Percentiles rank a stretch among this genome's conserved stretches.
Conservation (phyloP, 257 asterid species). For the Penstemon newberryi region DNA sequence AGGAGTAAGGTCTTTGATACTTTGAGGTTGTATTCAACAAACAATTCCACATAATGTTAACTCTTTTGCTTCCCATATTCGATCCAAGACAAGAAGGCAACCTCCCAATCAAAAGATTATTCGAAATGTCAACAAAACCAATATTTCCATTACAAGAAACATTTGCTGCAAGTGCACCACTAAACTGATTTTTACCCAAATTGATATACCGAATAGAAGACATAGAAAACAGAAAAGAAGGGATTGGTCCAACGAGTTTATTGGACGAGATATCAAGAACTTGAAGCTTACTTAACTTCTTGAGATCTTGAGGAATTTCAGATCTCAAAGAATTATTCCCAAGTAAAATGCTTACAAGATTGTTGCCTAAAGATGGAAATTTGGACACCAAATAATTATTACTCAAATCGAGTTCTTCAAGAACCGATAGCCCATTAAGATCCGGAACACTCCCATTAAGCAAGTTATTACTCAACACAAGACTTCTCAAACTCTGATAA, state of each 20-base stretch:
- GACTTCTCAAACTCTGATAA: slow-evolving; percentile 51
- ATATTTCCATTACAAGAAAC: slow-evolving; percentile 57
- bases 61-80: slow-evolving; percentile 49
- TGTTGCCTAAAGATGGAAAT: slow-evolving; percentile 59
- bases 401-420: slow-evolving; percentile 78
- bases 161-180: slow-evolving; percentile 58
- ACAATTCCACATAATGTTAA: slow-evolving; percentile 64
- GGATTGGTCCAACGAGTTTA: slow-evolving; percentile 72
- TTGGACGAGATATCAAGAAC: slow-evolving; percentile 69
- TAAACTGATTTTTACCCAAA: slow-evolving; percentile 64
- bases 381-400: slow-evolving; percentile 60
- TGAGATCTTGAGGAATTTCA: slow-evolving; percentile 55
- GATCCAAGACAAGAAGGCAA: slow-evolving; percentile 77
- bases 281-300: slow-evolving; percentile 44
- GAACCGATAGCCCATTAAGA: slow-evolving; percentile 47
- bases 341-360: slow-evolving; percentile 43
- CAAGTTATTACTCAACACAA: slow-evolving; percentile 62
- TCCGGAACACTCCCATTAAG: slow-evolving; percentile 76
- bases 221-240: slow-evolving; percentile 69
- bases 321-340: slow-evolving; percentile 71
- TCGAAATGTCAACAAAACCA: slow-evolving; percentile 67
- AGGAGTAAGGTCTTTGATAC: slow-evolving; percentile 59
- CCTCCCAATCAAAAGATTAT: slow-evolving; percentile 71
- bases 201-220: slow-evolving; percentile 54
- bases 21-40: slow-evolving; percentile 60